phyloP scores from a whole-genome alignment of 2,329 filamentous ascomycete species.

The Emergomyces africanus region DNA sequence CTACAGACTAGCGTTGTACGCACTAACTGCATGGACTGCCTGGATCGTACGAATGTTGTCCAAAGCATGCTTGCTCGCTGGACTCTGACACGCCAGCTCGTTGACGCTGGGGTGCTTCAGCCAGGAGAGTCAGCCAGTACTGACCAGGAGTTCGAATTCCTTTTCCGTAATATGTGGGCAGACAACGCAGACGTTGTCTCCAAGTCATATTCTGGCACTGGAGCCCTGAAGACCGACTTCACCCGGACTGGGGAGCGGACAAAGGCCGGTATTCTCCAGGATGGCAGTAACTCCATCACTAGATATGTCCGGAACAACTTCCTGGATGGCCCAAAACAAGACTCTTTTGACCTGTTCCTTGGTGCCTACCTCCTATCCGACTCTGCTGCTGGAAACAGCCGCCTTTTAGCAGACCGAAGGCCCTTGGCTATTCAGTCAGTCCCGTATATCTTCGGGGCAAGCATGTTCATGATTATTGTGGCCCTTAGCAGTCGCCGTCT shows the following conservation, averaged over 20 bases:
- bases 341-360: constrained; percentile 89
- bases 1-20: constrained; percentile 83
- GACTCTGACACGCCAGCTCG: constrained; percentile 77
- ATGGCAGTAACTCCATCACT: constrained; percentile 76
- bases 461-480: constrained; percentile 68
- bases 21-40: constrained; percentile 98
- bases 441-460: constrained; percentile 79
- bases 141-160: constrained; percentile 67
- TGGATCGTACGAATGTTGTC: constrained; percentile 94
- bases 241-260: constrained; percentile 89
- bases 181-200: constrained; percentile 97
- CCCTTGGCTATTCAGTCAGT: constrained; percentile 86
- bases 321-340: constrained; percentile 80
- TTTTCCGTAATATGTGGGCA: constrained; percentile 97
- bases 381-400: constrained; percentile 49
- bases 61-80: constrained; percentile 92
- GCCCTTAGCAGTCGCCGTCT: constrained; percentile 58
- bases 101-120: constrained; percentile 66
- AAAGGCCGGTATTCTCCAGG: constrained; percentile 69
- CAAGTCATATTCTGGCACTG: constrained; percentile 84
- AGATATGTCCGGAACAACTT: constrained; percentile 94
- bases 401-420: constrained; percentile 70
- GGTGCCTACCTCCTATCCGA: constrained; percentile 69
- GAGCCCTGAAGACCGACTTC: constrained; percentile 95
- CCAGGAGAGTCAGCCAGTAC: constrained; percentile 67